Conservation (phyloP, 257 asterid genomes). For the Knoxia roxburghii region DNA sequence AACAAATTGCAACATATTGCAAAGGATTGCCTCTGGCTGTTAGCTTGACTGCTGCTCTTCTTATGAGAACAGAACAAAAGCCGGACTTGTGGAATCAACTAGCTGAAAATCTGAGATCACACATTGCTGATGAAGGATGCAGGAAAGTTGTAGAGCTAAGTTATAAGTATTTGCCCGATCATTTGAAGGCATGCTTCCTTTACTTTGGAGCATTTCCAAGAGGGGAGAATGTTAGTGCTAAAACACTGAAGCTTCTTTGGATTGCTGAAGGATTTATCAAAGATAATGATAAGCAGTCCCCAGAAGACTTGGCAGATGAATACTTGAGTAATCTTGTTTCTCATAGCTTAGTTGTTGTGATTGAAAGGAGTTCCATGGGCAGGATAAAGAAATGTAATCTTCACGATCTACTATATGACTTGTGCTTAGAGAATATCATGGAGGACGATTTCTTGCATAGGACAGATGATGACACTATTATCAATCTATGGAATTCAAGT, state of each 20-base stretch:
- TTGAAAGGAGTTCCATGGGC: not conserved
- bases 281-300: not conserved
- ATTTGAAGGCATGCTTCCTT: not conserved
- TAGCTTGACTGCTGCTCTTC: not conserved
- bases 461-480: not conserved
- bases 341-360: not conserved
- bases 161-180: too few species aligned
- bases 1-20: not conserved
- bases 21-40: slow-evolving; percentile 3
- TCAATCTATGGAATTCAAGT: not conserved
- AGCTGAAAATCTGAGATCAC: not conserved
- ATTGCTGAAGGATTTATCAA: slow-evolving; percentile 1
- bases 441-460: not conserved
- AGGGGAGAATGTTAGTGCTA: not conserved
- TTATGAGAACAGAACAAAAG: not conserved
- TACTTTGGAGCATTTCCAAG: slow-evolving; percentile 2
- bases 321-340: not conserved
- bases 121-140: not conserved
- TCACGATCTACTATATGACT: not conserved
- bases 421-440: not conserved
- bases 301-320: not conserved
- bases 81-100: not conserved
- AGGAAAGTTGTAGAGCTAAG: not conserved
- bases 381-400: not conserved
- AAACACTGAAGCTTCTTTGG: not conserved